Evolutionary conservation across 2,329 filamentous ascomycete genomes (phyloP), one percentile per base, ranked within the genome.

Genomic region (Talaromyces sp.): DNA sequence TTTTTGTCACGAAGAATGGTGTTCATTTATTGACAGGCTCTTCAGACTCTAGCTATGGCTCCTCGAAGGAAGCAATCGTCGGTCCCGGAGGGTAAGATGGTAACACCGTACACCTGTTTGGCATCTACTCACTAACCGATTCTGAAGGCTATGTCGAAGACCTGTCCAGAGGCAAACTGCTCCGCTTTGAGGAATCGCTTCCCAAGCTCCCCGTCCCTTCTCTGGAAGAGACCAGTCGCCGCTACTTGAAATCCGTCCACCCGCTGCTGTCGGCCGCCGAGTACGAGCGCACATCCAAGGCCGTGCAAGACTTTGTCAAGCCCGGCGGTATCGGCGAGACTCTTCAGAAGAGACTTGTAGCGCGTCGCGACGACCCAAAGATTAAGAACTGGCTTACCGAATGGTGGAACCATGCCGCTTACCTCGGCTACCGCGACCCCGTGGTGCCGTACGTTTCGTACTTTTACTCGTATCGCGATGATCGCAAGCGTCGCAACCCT

Each of bases 361-460:
- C 89, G 61, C 86, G 87, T 64, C 85, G 90, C 63, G 89, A 91
- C 67, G 86, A 96, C 66, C 88, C 92, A 55, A 88, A 89, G 64
- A 79, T 84, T 73, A 91, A 89, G 80, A 99, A 97, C 79, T 99
- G 94, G 94, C 83, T 99, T 60, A 87, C 89, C 68, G 93, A 99
- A 68, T 99, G 94, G 94, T 99, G 94, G 94, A 97, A 99, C 75
- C 86, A 96, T 57, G 86, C 87, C 4, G 94, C 94, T 61, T 99
- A 99, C 78, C 86, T 99, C 65, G 84, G 80, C 65, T 97, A 97
- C 81, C 89, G 93, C 66, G 94, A 97, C 75, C 94, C 94, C 11
- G 91, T 99, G 53, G 90, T 97, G 19, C 94, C 94, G 63, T 99
- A 97, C 74, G 94, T 99, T 71, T 96, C 91, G 77, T 99, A 99